phyloP scores from a whole-genome alignment of 768 basidiomycete species.

The Naganishia vishniacii region DNA sequence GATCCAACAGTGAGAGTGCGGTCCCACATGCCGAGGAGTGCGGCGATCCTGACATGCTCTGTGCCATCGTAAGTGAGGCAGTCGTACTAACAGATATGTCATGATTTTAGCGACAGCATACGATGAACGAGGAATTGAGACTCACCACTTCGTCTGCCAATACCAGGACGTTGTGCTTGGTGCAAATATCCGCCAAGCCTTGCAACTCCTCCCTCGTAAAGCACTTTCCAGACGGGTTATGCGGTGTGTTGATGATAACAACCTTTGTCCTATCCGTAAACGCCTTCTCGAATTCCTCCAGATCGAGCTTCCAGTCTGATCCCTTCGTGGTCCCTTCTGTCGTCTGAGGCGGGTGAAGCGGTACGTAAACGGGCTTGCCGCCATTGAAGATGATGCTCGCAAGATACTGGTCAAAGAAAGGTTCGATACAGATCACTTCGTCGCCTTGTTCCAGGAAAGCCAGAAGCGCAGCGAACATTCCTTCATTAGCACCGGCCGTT shows the following conservation, averaged over 20 bases:
- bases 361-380: constrained; percentile 87
- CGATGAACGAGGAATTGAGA: constrained; percentile 20
- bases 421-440: constrained; percentile 98
- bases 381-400: constrained; percentile 91
- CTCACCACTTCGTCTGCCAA: constrained; percentile 95
- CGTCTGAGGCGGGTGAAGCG: constrained; percentile 76
- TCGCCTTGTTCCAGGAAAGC: constrained; percentile 89
- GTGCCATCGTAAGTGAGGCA: constrained; percentile 80
- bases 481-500: constrained; percentile 96
- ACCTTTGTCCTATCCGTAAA: constrained; percentile 87
- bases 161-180: constrained; percentile 85
- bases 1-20: constrained; percentile 92
- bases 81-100: constrained; percentile 79
- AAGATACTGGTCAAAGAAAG: constrained; percentile 94
- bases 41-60: constrained; percentile 87
- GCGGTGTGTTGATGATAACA: constrained; percentile 91
- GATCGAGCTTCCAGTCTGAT: constrained; percentile 81
- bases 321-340: constrained; percentile 51
- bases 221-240: constrained; percentile 98
- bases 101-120: not conserved
- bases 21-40: constrained; percentile 97
- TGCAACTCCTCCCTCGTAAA: constrained; percentile 78
- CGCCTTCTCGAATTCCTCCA: constrained; percentile 80
- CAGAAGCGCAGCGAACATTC: constrained; percentile 89
- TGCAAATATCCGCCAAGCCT: constrained; percentile 75